A percentile compares a stretch with the other conserved stretches of the same genome.
phyloP scores from a whole-genome alignment of 352 stramenopile genomes.

The Globisporangium nagaii region DNA sequence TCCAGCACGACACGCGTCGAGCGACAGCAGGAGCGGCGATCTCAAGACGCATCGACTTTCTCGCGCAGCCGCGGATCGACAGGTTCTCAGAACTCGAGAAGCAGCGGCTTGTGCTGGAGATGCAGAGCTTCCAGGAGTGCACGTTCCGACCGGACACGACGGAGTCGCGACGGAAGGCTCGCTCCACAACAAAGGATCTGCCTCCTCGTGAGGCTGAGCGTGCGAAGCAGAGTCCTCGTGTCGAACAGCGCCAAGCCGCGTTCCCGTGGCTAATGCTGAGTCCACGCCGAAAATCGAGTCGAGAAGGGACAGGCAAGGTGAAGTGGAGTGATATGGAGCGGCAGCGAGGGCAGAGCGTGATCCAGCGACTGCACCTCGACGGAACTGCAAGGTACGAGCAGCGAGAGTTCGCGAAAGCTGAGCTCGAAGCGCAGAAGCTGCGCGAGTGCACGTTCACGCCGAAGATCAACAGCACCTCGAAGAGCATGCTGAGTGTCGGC shows the following conservation, averaged over 20 bases:
- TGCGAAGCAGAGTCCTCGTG: neutral
- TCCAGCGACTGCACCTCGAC: constrained; percentile 64
- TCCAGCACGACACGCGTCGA: neutral
- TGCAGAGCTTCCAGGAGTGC: constrained; percentile 56
- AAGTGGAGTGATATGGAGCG: constrained; percentile 9
- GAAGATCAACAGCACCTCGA: constrained; percentile 49
- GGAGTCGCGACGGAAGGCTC: constrained; percentile 9
- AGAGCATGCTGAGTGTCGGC: constrained; percentile 23
- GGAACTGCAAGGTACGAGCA: constrained; percentile 46
- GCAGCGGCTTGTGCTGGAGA: constrained; percentile 44
- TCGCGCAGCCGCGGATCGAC: constrained; percentile 50
- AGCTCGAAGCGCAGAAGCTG: constrained; percentile 41
- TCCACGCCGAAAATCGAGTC: constrained; percentile 24
- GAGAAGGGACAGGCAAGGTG: neutral
- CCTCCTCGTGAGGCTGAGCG: neutral
- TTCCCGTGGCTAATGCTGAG: constrained; percentile 67
- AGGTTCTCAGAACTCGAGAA: constrained; percentile 63
- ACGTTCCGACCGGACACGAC: constrained; percentile 56
- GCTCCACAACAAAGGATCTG: neutral
- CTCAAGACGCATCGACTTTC: constrained; percentile 28
- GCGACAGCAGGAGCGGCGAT: neutral
- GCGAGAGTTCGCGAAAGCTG: constrained; percentile 40
- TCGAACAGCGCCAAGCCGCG: neutral
- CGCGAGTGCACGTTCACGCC: constrained; percentile 66
- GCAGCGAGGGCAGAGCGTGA: constrained; percentile 20